Conservation (phyloP, 2,329 filamentous ascomycete genomes). For the Paramyrothecium sp. region DNA sequence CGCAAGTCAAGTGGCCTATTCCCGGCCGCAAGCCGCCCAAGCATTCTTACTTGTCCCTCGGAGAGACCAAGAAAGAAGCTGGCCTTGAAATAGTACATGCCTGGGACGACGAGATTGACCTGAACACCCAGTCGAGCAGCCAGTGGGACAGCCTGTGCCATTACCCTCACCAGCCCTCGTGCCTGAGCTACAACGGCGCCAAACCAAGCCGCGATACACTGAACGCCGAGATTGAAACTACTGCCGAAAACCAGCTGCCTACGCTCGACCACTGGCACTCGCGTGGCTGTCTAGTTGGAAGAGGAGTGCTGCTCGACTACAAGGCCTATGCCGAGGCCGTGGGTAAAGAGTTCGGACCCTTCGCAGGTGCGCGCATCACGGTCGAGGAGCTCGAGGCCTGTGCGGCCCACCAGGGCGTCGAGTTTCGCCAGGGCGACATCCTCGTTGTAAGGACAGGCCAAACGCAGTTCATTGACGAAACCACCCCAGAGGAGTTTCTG, state of each 20-base stretch:
- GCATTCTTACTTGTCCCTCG: conserved; percentile 35
- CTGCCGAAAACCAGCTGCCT: conserved; percentile 29
- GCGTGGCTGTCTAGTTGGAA: conserved; percentile 49
- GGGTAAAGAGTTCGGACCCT: conserved; percentile 48
- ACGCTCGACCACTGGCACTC: conserved; percentile 50
- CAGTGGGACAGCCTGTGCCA: conserved; percentile 57
- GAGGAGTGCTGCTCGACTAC: conserved; percentile 58
- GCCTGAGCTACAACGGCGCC: conserved; percentile 49
- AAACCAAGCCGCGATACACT: conserved; percentile 34
- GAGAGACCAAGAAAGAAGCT: conserved; percentile 12
- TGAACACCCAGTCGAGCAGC: conserved; percentile 55
- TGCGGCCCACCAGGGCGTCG: conserved; percentile 57
- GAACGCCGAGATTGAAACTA: conserved; percentile 9
- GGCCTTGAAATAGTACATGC: conserved; percentile 23
- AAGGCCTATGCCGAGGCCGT: conserved; percentile 47
- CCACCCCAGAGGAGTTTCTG: conserved; percentile 30
- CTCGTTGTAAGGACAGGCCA: conserved; percentile 64
- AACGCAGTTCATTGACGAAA: conserved; percentile 55
- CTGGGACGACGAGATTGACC: conserved; percentile 49
- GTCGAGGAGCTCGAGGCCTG: conserved; percentile 55
- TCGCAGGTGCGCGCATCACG: conserved; percentile 52
- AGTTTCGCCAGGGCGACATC: conserved; percentile 66
- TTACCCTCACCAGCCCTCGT: conserved; percentile 41
- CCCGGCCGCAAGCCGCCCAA: conserved; percentile 30
- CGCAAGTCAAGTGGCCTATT: conserved; percentile 27